Conservation (phyloP, 495 filamentous ascomycete genomes). For the Glarea lozoyensis region DNA sequence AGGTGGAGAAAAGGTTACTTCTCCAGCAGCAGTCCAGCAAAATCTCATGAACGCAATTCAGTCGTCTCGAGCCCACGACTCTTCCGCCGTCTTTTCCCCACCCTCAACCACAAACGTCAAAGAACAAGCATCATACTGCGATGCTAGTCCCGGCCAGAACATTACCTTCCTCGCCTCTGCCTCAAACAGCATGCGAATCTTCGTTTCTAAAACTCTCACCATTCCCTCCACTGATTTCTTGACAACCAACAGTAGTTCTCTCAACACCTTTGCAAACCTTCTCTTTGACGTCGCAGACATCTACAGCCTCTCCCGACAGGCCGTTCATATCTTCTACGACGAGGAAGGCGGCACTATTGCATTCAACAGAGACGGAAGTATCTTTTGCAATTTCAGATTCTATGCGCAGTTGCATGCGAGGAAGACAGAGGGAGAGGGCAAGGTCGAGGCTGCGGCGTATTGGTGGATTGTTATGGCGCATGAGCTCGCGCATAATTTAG, state of each 20-base stretch:
- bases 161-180: constrained; percentile 65
- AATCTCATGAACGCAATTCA: constrained; percentile 76
- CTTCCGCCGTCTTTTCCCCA: constrained; percentile 56
- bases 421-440: constrained; percentile 27
- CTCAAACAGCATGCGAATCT: constrained; percentile 62
- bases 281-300: constrained; percentile 61
- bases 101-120: constrained; percentile 67
- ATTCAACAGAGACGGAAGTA: constrained; percentile 76
- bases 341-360: constrained; percentile 73
- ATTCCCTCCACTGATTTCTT: constrained; percentile 46
- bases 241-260: constrained; percentile 44
- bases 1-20: constrained; percentile 34
- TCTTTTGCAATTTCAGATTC: constrained; percentile 92
- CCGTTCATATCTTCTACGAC: constrained; percentile 83
- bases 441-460: constrained; percentile 63
- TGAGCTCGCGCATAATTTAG: constrained; percentile 90
- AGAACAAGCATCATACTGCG: constrained; percentile 85
- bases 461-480: constrained; percentile 93
- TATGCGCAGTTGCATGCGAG: constrained; percentile 68
- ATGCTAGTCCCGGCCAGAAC: constrained; percentile 70
- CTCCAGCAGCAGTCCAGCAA: constrained; percentile 43
- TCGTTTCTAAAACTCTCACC: constrained; percentile 40
- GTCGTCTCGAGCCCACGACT: constrained; percentile 72
- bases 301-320: constrained; percentile 52
- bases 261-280: constrained; percentile 63